phyloP scores from a whole-genome alignment of 495 filamentous ascomycete genomes.

The Podospora didyma region DNA sequence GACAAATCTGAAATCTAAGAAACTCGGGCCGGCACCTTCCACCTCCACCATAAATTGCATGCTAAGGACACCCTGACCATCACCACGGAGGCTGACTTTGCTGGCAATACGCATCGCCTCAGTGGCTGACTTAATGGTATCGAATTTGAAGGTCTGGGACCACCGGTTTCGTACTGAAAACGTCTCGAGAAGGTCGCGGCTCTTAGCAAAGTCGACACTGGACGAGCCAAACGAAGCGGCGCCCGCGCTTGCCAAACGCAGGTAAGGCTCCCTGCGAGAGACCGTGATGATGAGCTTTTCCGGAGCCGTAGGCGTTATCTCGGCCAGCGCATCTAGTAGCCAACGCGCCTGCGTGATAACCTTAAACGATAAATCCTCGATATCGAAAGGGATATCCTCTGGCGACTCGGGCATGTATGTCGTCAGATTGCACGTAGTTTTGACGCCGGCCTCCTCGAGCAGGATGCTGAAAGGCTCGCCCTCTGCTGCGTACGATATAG shows the following conservation, averaged over 20 bases:
- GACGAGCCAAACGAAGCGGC: slow-evolving; percentile 64
- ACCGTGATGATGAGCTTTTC: slow-evolving; percentile 58
- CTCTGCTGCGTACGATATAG: slow-evolving; percentile 64
- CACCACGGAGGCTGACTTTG: slow-evolving; percentile 87
- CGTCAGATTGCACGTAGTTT: slow-evolving; percentile 86
- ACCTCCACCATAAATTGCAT: slow-evolving; percentile 95
- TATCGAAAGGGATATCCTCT: slow-evolving; percentile 78
- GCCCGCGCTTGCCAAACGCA: slow-evolving; percentile 70
- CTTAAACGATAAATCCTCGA: slow-evolving; percentile 77
- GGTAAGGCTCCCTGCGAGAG: slow-evolving; percentile 61
- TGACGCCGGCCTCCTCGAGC: slow-evolving; percentile 78
- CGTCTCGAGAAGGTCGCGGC: slow-evolving; percentile 71
- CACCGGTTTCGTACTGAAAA: slow-evolving; percentile 56
- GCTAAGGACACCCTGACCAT: slow-evolving; percentile 84
- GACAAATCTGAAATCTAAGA: slow-evolving; percentile 49
- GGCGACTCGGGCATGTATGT: slow-evolving; percentile 72
- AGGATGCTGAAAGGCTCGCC: slow-evolving; percentile 77
- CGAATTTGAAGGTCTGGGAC: slow-evolving; percentile 72
- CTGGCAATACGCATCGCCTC: slow-evolving; percentile 86
- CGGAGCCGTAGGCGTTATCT: slow-evolving; percentile 72
- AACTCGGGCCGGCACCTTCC: slow-evolving; percentile 42
- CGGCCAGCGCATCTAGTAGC: slow-evolving; percentile 78
- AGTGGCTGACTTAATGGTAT: slow-evolving; percentile 72
- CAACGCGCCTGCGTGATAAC: slow-evolving; percentile 87
- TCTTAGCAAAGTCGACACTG: slow-evolving; percentile 77